Evolutionary conservation across 495 filamentous ascomycete genomes (phyloP).

Genomic region (Pyrenula aspistea): DNA sequence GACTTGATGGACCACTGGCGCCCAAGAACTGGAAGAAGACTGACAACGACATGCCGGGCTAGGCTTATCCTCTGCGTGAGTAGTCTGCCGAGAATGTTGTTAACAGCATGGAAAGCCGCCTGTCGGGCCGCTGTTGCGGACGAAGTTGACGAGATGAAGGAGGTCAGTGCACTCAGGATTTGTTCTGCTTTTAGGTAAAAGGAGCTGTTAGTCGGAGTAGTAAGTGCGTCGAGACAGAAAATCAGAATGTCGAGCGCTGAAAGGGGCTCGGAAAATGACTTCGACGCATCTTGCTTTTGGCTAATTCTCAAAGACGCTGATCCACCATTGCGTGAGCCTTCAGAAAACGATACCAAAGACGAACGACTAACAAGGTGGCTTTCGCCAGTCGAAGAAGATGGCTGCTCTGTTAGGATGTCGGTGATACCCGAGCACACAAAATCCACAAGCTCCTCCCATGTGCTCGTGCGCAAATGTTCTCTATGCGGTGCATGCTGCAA

Average conservation of each 20-base stretch:
- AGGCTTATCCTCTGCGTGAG: conserved; percentile 56
- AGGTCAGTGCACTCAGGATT: conserved; percentile 44
- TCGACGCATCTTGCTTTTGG: background rate
- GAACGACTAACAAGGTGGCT: conserved; percentile 17
- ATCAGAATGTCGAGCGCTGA: conserved; percentile 42
- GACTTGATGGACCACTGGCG: conserved; percentile 63
- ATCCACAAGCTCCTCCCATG: conserved; percentile 55
- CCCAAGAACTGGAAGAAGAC: conserved; percentile 58
- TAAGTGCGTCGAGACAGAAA: conserved; percentile 53
- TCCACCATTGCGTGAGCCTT: conserved; percentile 14
- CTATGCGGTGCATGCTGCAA: conserved; percentile 63
- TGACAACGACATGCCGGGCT: conserved; percentile 39
- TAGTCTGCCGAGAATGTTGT: conserved; percentile 50
- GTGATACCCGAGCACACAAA: conserved; percentile 43
- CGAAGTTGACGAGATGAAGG: conserved; percentile 49
- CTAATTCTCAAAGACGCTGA: conserved; percentile 20
- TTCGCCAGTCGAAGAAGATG: conserved; percentile 3
- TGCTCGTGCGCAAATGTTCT: conserved; percentile 56
- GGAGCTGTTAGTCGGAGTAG: conserved; percentile 58
- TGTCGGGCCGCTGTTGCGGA: conserved; percentile 52
- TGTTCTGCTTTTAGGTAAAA: conserved; percentile 43
- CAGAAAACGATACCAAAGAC: conserved; percentile 13
- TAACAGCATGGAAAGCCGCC: conserved; percentile 62
- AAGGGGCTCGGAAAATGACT: background rate
- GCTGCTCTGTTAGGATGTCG: conserved; percentile 5